Conservation (phyloP, 805 yeast species). For the Blastobotrys mokoenaii region DNA sequence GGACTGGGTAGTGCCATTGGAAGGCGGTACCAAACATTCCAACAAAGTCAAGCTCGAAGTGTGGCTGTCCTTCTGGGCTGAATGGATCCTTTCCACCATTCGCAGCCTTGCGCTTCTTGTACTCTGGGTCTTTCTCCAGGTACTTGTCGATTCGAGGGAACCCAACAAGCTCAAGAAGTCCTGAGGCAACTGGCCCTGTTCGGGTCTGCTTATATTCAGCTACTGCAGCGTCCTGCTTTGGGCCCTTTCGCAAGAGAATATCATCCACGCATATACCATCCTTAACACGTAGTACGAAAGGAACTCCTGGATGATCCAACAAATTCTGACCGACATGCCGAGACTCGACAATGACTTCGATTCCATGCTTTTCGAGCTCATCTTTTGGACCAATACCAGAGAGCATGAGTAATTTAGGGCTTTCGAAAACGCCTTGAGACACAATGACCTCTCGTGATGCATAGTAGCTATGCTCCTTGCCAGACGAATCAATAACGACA, state of each 20-base stretch:
- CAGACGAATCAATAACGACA: constrained; percentile 19
- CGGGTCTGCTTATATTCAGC: constrained; percentile 13
- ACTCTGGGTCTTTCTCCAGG: constrained; percentile 18
- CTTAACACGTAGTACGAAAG: constrained; percentile 21
- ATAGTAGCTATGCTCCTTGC: constrained; percentile 19
- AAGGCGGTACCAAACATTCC: constrained; percentile 24
- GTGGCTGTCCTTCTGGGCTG: constrained; percentile 26
- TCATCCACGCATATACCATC: constrained; percentile 22
- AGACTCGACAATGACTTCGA: constrained; percentile 22
- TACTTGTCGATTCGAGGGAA: constrained; percentile 24
- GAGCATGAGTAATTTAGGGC: constrained; percentile 28
- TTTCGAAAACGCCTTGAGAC: constrained; percentile 27
- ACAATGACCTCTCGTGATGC: constrained; percentile 25
- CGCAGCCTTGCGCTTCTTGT: constrained; percentile 19
- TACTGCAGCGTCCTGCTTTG: constrained; percentile 13
- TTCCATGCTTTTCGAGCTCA: constrained; percentile 24
- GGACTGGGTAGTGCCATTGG: constrained; percentile 26
- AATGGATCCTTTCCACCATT: constrained; percentile 26
- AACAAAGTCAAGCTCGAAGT: constrained; percentile 24
- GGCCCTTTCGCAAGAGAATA: constrained; percentile 19
- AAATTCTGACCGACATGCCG: constrained; percentile 29
- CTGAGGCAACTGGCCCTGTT: constrained; percentile 21
- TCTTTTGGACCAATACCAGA: constrained; percentile 27
- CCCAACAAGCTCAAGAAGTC: constrained; percentile 20
- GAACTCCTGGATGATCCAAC: constrained; percentile 29